phyloP scores from a whole-genome alignment of 1,284 basidiomycete species.

The Marasmius tenuissimus region DNA sequence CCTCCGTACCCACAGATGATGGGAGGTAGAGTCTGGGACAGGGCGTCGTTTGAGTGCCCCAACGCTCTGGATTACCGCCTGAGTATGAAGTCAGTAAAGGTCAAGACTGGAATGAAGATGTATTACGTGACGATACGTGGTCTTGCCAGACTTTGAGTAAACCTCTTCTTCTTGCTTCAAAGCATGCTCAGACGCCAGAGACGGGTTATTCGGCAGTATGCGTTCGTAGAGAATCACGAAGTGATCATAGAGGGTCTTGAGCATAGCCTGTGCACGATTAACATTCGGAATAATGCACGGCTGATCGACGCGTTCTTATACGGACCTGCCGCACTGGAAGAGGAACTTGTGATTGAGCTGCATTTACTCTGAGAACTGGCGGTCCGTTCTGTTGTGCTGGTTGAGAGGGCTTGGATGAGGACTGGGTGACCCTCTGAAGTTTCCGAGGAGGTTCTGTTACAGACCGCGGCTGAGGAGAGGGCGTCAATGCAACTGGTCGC shows the following conservation, averaged over 20 bases:
- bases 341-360: conserved; percentile 65
- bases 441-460: conserved; percentile 57
- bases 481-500: conserved; percentile 27
- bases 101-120: conserved; percentile 7
- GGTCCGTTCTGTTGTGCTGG: conserved; percentile 38
- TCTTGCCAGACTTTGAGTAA: conserved; percentile 67
- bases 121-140: conserved; percentile 76
- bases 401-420: conserved; percentile 35
- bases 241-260: conserved; percentile 71
- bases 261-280: conserved; percentile 53
- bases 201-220: conserved; percentile 50
- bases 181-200: conserved; percentile 71
- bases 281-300: conserved; percentile 1
- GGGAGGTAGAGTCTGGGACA: conserved; percentile 57
- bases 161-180: conserved; percentile 77
- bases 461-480: conserved; percentile 22
- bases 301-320: conserved; percentile 1
- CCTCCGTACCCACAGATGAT: conserved; percentile 84
- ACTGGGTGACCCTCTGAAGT: conserved; percentile 49
- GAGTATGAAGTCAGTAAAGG: conserved; percentile 13
- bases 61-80: conserved; percentile 76
- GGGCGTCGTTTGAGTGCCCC: conserved; percentile 73
- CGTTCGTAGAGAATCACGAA: conserved; percentile 63
- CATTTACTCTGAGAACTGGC: conserved; percentile 65
- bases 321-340: conserved; percentile 69